Base-by-base conservation (phyloP, 495 filamentous ascomycete species). In the Margaritispora aquatica region DNA sequence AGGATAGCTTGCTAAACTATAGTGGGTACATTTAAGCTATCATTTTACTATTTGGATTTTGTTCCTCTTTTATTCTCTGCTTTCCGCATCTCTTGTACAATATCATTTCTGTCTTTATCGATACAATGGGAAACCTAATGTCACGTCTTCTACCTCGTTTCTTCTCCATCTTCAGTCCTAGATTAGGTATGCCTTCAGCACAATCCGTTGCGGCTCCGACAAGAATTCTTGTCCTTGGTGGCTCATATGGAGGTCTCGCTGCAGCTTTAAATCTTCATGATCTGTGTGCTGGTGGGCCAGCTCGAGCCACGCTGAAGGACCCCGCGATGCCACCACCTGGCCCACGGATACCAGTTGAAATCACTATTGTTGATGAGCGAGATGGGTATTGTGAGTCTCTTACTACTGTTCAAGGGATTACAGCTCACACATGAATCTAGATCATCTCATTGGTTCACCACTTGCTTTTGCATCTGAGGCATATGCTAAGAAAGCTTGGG, bases 311-410 rank as follows among this genome's bases (percentile, higher is more conserved):
- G 21, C 53, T 38, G 23, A 8, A 48, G 3, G 71, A 70, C 26
- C 69, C 58, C 29, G 22, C 24, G 64, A 66, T 22, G 54, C 65
- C 7, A 61, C 69, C 9, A 61, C 0, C 38, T 54, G 15, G 62
- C 66, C 1, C 66, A 69, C 23, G 63, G 63, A 44, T 84, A 31
- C 73, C 78, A 0, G 63, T 88, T 20, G 73, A 87, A 36, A 82
- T 88, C 49, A 88, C 84, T 10, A 74, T 90, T 9, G 79, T 88
- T 4, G 86, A 90, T 63, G 83, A 88, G 58, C 73, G 83, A 22
- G 87, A 90, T 75, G 87, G 87, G 24, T 88, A 79, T 68, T 88
- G 85, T 88, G 63, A 64, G 70, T 71, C 63, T 26, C 44, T n/a
- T 9, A 44, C 10, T 26, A 8, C 7, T 29, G n/a, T 54, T 11